Conservation (phyloP, 2,329 filamentous ascomycete species). For the Uncinocarpus reesii region DNA sequence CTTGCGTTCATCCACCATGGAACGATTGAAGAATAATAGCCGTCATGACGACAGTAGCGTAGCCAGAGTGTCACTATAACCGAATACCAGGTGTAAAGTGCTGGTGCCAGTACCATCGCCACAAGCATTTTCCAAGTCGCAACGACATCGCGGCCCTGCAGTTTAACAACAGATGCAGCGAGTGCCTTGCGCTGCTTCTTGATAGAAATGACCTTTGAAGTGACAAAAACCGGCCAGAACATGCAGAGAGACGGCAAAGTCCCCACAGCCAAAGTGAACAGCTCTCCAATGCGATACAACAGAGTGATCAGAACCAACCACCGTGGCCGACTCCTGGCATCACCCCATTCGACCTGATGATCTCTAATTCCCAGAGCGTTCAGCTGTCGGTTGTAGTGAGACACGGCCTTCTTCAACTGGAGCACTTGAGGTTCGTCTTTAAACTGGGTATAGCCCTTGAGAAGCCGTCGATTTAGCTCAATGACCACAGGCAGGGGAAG, state of each 20-base stretch:
- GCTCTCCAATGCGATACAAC: slow-evolving; percentile 62
- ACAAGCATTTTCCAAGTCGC: slow-evolving; percentile 75
- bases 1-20: slow-evolving; percentile 14
- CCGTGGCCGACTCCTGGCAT: slow-evolving; percentile 55
- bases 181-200: slow-evolving; percentile 64
- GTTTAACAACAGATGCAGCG: slow-evolving; percentile 65
- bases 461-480: slow-evolving; percentile 70
- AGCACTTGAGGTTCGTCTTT: slow-evolving; percentile 70
- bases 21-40: slow-evolving; percentile 26
- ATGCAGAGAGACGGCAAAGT: slow-evolving; percentile 67
- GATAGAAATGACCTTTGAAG: slow-evolving; percentile 60
- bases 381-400: slow-evolving; percentile 66
- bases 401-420: slow-evolving; percentile 56
- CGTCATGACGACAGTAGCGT: slow-evolving; percentile 61
- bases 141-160: slow-evolving; percentile 67
- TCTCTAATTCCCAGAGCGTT: slow-evolving; percentile 69
- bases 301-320: slow-evolving; percentile 59
- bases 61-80: slow-evolving; percentile 57
- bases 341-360: slow-evolving; percentile 65
- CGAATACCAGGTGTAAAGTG: slow-evolving; percentile 66
- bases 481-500: slow-evolving; percentile 74
- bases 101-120: slow-evolving; percentile 59
- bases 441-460: slow-evolving; percentile 71
- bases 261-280: slow-evolving; percentile 57
- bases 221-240: slow-evolving; percentile 67